Evolutionary conservation across 305 asterid species (phyloP).

Genomic region (Caryopteris hybrid): DNA sequence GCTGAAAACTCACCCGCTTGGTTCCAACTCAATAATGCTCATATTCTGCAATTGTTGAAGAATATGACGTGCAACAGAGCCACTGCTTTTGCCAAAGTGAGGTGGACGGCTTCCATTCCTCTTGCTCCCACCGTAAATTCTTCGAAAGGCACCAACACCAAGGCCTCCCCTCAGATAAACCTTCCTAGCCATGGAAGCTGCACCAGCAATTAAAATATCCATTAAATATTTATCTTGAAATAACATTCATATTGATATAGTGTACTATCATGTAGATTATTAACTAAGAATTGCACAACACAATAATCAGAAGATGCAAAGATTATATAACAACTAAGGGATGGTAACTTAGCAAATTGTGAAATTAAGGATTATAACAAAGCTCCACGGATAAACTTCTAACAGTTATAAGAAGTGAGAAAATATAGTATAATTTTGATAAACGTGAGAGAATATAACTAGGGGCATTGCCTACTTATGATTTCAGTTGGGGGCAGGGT

Average conservation of each 20-base stretch:
- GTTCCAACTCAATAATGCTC: conserved; percentile 40
- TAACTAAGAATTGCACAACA: background rate
- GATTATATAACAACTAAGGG: background rate
- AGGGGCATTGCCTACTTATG: background rate
- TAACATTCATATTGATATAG: no score
- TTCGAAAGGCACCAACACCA: conserved; percentile 46
- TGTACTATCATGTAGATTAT: background rate
- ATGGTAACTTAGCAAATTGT: background rate
- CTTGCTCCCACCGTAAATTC: conserved; percentile 57
- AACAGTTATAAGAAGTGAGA: background rate
- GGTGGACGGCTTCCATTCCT: conserved; percentile 52
- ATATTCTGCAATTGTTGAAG: conserved; percentile 42
- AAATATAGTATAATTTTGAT: background rate
- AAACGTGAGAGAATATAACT: background rate
- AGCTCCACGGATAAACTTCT: background rate
- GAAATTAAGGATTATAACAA: background rate
- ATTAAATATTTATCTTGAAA: background rate
- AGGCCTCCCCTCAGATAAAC: conserved; percentile 49
- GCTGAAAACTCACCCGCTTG: conserved; percentile 34
- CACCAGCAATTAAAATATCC: background rate
- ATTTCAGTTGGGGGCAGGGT: no score
- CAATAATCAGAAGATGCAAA: background rate
- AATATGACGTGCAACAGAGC: conserved; percentile 48
- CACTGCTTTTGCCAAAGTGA: conserved; percentile 50
- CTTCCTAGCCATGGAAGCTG: conserved; percentile 65